These are phyloP conservation scores for Botrytis pseudocinerea DNA, from an alignment of 2,329 filamentous ascomycete genomes.

Conservation along the genomic window DNA sequence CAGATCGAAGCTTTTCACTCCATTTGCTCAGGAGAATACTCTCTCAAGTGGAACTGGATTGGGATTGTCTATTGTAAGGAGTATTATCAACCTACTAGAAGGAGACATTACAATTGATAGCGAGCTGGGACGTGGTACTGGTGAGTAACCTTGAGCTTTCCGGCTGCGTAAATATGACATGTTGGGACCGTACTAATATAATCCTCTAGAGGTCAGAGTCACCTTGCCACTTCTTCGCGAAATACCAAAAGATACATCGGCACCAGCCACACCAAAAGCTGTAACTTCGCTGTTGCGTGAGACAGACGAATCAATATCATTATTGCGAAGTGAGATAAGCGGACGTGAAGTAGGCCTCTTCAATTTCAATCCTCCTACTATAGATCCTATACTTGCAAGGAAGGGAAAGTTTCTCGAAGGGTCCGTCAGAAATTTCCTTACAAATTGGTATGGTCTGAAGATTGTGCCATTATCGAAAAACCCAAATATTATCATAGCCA, in stretches of 20 bases:
- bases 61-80: slow-evolving; percentile 64
- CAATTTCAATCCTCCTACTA: slow-evolving; percentile 35
- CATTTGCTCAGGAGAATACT: slow-evolving; percentile 64
- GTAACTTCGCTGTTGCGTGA: slow-evolving; percentile 30
- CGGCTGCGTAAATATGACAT: neutral
- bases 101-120: slow-evolving; percentile 62
- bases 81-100: slow-evolving; percentile 59
- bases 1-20: slow-evolving; percentile 59
- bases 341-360: slow-evolving; percentile 35
- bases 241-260: slow-evolving; percentile 33
- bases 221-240: slow-evolving; percentile 39
- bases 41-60: slow-evolving; percentile 63
- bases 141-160: slow-evolving; percentile 41
- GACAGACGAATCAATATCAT: slow-evolving; percentile 34
- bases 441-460: slow-evolving; percentile 39
- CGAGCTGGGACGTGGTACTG: slow-evolving; percentile 55
- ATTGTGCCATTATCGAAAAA: slow-evolving; percentile 36
- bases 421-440: slow-evolving; percentile 36
- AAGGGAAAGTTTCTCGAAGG: slow-evolving; percentile 32
- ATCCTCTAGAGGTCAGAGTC: slow-evolving; percentile 36
- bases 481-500: slow-evolving; percentile 36
- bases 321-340: slow-evolving; percentile 30
- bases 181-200: slow-evolving; percentile 24
- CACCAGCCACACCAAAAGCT: slow-evolving; percentile 29
- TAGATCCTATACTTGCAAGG: slow-evolving; percentile 33